Evolutionary conservation across 1,284 basidiomycete genomes (phyloP).

Genomic region (Irpex sp.): DNA sequence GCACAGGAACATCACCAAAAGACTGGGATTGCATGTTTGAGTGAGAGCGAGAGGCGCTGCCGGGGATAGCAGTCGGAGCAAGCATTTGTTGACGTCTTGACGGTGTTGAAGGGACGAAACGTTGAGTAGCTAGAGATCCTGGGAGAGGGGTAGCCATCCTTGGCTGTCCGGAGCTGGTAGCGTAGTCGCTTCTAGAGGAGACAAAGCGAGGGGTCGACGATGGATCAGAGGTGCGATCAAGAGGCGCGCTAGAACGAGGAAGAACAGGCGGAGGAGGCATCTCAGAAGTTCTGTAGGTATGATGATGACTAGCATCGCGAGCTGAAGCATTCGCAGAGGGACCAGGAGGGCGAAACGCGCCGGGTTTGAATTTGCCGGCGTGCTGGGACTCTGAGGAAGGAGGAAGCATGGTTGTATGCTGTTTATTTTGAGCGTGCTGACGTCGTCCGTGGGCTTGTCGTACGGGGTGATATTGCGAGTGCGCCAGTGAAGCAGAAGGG

Average conservation of each 20-base stretch:
- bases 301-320: not conserved
- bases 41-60: not conserved
- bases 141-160: not conserved
- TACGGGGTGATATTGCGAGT: conserved; percentile 18
- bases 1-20: not conserved
- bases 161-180: not conserved
- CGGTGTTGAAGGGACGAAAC: conserved; percentile 11
- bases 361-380: not conserved
- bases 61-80: not conserved
- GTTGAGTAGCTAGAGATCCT: conserved; percentile 10
- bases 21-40: too few species aligned
- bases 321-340: not conserved
- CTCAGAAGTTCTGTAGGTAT: not conserved
- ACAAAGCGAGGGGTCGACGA: not conserved
- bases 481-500: conserved; percentile 19
- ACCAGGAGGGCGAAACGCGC: not conserved
- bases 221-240: not conserved
- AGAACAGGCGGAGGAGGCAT: conserved; percentile 8
- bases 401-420: conserved; percentile 12
- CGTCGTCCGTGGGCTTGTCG: conserved; percentile 15
- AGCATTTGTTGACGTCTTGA: conserved; percentile 7
- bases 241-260: not conserved
- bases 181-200: not conserved
- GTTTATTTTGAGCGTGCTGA: conserved; percentile 9
- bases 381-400: conserved; percentile 11